phyloP scores from a whole-genome alignment of 805 yeast species.

The Zygotorulaspora sp. region DNA sequence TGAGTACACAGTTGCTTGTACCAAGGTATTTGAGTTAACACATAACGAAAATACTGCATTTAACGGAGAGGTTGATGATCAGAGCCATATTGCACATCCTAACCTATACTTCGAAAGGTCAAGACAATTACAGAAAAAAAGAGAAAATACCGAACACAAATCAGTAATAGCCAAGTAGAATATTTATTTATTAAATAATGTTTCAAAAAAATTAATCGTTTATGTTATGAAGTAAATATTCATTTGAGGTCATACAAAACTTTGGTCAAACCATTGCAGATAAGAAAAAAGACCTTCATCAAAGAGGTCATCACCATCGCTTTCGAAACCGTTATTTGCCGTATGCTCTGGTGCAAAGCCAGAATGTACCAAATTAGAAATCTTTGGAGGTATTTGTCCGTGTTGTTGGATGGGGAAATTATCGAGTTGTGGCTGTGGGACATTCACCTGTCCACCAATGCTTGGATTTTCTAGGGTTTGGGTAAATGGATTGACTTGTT shows the following conservation, averaged over 20 bases:
- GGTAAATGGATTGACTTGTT: too few species aligned
- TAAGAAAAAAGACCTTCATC: slow-evolving; percentile 40
- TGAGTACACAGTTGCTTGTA: slow-evolving; percentile 82
- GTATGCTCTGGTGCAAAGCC: neutral
- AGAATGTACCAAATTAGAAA: neutral
- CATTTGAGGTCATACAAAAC: slow-evolving; percentile 10
- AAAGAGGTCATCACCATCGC: neutral
- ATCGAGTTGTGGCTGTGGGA: too few species aligned
- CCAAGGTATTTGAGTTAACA: slow-evolving; percentile 77
- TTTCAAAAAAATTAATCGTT: neutral
- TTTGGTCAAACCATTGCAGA: slow-evolving; percentile 52
- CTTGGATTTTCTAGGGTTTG: too few species aligned
- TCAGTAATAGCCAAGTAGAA: neutral
- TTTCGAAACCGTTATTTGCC: too few species aligned
- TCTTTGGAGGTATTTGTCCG: neutral
- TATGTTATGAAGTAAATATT: too few species aligned
- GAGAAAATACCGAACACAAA: slow-evolving; percentile 10
- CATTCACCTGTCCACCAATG: too few species aligned
- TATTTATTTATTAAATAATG: too few species aligned
- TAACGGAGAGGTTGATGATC: slow-evolving; percentile 44
- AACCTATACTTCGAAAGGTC: slow-evolving; percentile 81
- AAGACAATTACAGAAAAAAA: slow-evolving; percentile 47
- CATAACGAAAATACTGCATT: slow-evolving; percentile 31
- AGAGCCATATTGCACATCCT: slow-evolving; percentile 74
- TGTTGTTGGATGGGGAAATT: too few species aligned